phyloP scores from a whole-genome alignment of 495 filamentous ascomycete species.

The Penicillium parvum region DNA sequence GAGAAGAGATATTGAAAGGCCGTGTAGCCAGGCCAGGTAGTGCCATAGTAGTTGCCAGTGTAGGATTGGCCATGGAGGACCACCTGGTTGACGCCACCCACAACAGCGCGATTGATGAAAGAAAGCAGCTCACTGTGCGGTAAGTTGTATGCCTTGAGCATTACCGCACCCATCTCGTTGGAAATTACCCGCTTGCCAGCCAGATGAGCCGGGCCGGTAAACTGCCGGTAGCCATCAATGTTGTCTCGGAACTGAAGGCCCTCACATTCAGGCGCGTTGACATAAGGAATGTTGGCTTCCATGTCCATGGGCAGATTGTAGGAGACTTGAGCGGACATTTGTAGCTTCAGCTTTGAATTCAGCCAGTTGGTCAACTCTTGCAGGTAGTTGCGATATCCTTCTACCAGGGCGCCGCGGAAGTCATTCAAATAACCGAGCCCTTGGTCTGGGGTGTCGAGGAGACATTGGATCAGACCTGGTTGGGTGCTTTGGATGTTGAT shows the following conservation, averaged over 20 bases:
- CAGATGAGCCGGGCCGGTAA: constrained; percentile 40
- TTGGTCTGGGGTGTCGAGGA: constrained; percentile 21
- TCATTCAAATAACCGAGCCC: constrained; percentile 29
- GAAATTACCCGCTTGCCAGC: constrained; percentile 36
- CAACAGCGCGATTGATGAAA: constrained; percentile 29
- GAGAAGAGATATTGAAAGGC: constrained; percentile 41
- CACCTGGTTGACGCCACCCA: constrained; percentile 41
- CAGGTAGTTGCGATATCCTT: constrained; percentile 35
- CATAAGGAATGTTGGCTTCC: constrained; percentile 34
- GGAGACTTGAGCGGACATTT: constrained; percentile 42
- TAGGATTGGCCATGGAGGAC: constrained; percentile 46
- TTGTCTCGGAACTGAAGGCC: constrained; percentile 18
- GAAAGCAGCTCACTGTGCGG: constrained; percentile 23
- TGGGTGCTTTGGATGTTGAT: constrained; percentile 14
- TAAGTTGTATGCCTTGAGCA: constrained; percentile 25
- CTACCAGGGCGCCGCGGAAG: constrained; percentile 28
- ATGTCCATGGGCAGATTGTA: constrained; percentile 50
- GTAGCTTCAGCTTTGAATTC: constrained; percentile 22
- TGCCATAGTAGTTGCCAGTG: constrained; percentile 34
- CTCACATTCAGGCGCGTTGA: constrained; percentile 47
- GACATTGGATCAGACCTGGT: constrained; percentile 19
- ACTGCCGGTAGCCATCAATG: constrained; percentile 45
- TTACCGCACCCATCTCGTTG: constrained; percentile 34
- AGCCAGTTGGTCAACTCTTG: constrained; percentile 30
- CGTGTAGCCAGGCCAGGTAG: constrained; percentile 48